A percentile compares a stretch with the other conserved stretches of the same genome.
phyloP scores from a whole-genome alignment of 139 green algal species.

The Volvox reticuliferus region DNA sequence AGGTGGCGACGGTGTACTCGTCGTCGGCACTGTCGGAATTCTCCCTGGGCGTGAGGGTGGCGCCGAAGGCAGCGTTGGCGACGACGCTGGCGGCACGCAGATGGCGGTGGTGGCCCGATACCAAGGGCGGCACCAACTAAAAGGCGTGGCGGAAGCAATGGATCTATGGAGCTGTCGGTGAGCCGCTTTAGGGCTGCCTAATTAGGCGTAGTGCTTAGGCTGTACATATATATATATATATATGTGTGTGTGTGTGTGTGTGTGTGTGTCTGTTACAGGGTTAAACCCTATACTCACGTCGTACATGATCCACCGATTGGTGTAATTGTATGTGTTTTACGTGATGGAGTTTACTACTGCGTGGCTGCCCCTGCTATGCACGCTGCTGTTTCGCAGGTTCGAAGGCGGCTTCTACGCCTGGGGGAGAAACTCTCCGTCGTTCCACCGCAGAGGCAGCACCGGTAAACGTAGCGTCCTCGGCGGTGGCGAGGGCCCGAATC shows the following conservation, averaged over 20 bases:
- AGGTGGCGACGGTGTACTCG: no score
- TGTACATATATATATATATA: not conserved
- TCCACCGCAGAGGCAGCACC: not conserved
- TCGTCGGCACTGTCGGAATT: no score
- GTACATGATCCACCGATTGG: not conserved
- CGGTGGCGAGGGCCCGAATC: not conserved
- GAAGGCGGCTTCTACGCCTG: not conserved
- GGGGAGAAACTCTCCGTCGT: not conserved
- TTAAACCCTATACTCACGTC: no score
- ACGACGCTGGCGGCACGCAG: not conserved
- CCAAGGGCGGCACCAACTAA: constrained; percentile 11
- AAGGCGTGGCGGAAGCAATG: constrained; percentile 31
- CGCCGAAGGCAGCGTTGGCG: not conserved
- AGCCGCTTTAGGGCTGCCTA: not conserved
- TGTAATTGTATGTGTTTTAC: not conserved
- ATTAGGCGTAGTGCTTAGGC: not conserved
- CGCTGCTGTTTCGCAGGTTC: not conserved
- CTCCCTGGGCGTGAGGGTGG: not conserved
- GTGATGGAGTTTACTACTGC: not conserved
- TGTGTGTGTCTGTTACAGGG: not conserved
- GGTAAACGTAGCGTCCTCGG: not conserved
- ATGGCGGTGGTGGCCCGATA: not conserved
- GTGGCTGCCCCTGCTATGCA: not conserved
- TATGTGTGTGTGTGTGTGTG: not conserved
- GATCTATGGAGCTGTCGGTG: constrained; percentile 28